Evolutionary conservation across 1,139 yeast genomes (phyloP).

Genomic region (Meyerozyma guilliermondii): DNA sequence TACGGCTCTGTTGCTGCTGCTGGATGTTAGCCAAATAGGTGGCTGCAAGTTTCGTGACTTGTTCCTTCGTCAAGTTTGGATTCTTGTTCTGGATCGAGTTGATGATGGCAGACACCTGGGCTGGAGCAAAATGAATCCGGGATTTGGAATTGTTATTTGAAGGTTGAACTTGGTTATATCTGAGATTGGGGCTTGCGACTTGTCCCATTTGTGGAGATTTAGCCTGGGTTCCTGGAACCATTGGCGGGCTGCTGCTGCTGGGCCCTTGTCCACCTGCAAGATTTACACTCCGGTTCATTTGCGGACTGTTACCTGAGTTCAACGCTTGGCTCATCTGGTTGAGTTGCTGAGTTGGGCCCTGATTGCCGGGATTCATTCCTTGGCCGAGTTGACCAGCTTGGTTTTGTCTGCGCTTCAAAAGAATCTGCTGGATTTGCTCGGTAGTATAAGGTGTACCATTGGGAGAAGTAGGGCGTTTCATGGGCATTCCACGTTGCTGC

Average conservation of each 20-base stretch:
- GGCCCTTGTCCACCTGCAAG: background rate
- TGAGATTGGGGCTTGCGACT: background rate
- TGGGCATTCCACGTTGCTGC: constrained; percentile 2
- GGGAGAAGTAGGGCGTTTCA: constrained; percentile 41
- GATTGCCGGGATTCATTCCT: background rate
- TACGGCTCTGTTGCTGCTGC: constrained; percentile 41
- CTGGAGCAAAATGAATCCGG: constrained; percentile 47
- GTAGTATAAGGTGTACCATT: constrained; percentile 51
- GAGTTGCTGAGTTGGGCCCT: background rate
- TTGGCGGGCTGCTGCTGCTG: background rate
- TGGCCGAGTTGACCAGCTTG: background rate
- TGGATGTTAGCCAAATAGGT: constrained; percentile 59
- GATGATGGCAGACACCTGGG: constrained; percentile 67
- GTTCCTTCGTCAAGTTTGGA: constrained; percentile 64
- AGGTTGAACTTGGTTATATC: constrained; percentile 3
- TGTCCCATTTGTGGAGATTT: background rate
- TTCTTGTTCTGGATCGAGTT: constrained; percentile 65
- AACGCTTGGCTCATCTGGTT: background rate
- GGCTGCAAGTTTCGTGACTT: constrained; percentile 69
- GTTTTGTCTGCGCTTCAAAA: constrained; percentile 10
- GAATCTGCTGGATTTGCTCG: constrained; percentile 50
- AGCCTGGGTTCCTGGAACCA: background rate
- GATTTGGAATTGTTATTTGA: constrained; percentile 10
- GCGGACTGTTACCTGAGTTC: background rate
- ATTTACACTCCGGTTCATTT: background rate